phyloP scores from a whole-genome alignment of 1,139 yeast genomes.

The Blastobotrys illinoisensis region DNA sequence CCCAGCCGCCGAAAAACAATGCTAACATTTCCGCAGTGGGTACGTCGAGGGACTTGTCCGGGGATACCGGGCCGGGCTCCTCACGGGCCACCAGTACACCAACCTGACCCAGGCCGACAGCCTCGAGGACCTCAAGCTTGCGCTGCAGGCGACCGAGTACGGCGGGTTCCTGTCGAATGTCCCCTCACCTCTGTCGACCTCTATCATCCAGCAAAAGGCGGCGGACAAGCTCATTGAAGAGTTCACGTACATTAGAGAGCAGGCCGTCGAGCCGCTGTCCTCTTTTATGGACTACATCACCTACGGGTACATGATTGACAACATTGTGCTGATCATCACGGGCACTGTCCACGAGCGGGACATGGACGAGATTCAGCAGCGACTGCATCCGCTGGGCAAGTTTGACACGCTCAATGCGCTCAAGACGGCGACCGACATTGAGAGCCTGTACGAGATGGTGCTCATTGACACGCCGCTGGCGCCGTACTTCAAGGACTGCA shows the following conservation, averaged over 20 bases:
- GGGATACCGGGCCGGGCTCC: constrained; percentile 83
- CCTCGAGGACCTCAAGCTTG: constrained; percentile 87
- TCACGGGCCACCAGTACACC: constrained; percentile 73
- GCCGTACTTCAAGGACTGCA: constrained; percentile 86
- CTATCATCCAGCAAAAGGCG: constrained; percentile 74
- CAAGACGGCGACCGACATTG: constrained; percentile 90
- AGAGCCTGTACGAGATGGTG: constrained; percentile 88
- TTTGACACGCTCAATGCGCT: constrained; percentile 95
- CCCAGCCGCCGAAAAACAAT: constrained; percentile 4
- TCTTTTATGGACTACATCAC: constrained; percentile 86
- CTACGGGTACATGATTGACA: constrained; percentile 97
- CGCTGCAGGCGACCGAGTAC: constrained; percentile 91
- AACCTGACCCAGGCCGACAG: constrained; percentile 95
- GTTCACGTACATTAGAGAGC: constrained; percentile 78
- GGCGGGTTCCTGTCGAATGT: constrained; percentile 84
- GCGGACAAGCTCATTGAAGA: constrained; percentile 72
- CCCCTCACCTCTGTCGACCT: constrained; percentile 75
- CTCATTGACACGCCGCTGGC: constrained; percentile 96
- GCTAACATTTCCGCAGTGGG: constrained; percentile 43
- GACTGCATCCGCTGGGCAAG: constrained; percentile 98
- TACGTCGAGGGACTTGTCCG: constrained; percentile 91
- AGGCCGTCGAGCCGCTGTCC: constrained; percentile 73
- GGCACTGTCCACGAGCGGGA: constrained; percentile 97
- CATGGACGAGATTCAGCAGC: constrained; percentile 68
- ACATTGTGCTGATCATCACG: constrained; percentile 90